Percentiles rank a stretch among this genome's conserved stretches.
phyloP scores from a whole-genome alignment of 345 rosid species.

The Sisymbrium altissimum region DNA sequence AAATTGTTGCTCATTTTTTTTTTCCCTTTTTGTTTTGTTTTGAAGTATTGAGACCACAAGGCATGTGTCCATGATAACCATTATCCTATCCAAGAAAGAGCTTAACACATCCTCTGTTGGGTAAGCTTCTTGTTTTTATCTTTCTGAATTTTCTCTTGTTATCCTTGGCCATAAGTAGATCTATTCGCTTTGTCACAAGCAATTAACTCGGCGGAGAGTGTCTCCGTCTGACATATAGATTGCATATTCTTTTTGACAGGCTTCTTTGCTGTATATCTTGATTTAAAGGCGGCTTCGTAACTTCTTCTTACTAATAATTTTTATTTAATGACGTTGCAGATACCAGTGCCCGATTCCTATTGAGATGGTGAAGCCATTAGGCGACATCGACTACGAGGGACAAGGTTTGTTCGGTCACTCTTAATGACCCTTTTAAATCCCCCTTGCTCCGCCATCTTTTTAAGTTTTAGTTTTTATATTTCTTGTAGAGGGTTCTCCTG shows the following conservation, averaged over 20 bases:
- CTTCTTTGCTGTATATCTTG: background rate
- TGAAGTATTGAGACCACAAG: slow-evolving; percentile 89
- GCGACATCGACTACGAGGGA: slow-evolving; percentile 53
- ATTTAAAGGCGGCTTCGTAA: background rate
- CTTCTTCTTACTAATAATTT: background rate
- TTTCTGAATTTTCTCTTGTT: background rate
- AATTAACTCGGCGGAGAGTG: background rate
- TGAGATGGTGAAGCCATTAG: slow-evolving; percentile 54
- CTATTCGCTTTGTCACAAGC: background rate
- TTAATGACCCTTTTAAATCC: background rate
- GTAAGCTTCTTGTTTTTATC: slow-evolving; percentile 41
- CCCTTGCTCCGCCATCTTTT: background rate
- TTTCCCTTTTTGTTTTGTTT: slow-evolving; percentile 4
- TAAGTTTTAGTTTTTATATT: background rate
- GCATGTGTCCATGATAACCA: slow-evolving; percentile 96
- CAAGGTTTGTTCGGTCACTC: slow-evolving; percentile 40
- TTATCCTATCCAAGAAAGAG: slow-evolving; percentile 76
- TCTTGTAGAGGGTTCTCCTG: slow-evolving; percentile 67
- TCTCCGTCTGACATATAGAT: background rate
- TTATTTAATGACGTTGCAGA: slow-evolving; percentile 35
- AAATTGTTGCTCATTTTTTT: background rate
- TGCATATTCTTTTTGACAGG: background rate
- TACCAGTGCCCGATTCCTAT: slow-evolving; percentile 73
- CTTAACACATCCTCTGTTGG: slow-evolving; percentile 70
- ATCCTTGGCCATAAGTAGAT: background rate